Base-by-base conservation (phyloP, 1,284 basidiomycete species). In the Malassezia psittaci region DNA sequence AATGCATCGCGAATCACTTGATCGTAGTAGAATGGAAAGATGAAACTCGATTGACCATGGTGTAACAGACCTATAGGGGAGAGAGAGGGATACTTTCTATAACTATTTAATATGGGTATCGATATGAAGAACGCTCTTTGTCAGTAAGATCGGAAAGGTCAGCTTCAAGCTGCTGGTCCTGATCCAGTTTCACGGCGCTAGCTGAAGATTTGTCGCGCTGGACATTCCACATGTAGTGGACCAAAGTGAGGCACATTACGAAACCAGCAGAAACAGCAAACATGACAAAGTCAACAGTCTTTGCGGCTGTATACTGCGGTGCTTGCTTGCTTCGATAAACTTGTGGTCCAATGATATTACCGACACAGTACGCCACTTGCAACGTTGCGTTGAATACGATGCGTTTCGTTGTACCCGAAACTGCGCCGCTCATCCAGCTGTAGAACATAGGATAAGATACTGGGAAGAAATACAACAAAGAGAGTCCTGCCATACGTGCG, bases 91-190 rank as follows among this genome's bases (percentile, higher is more conserved):
- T 4, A 12, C 13, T 5, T 5, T 44, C 13, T 19, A 24, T 21
- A 44, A 21, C 44, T 35, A 46, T 29, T 42, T 62, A 73, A 53
- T 69, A 66, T 16, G 72, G 69, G 57, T 74, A 75, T 51, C 70
- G 55, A 57, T 74, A 75, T 18, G 38, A 57, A 15, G 59, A 46
- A 24, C 69, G 61, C 63, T 75, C 62, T 50, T 65, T 65, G 56
- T 75, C 72, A 1, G 73, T 72, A 51, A 63, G 54, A 51, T 75
- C 73, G 13, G 66, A 61, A 35, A 75, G 66, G 46, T 70, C 72
- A 15, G 24, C 59, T 53, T 33, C 39, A 32, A 41, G 54, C 52
- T 38, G 44, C 1, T 32, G 43, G 4, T 55, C 55, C n/a, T 34
- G 40, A 11, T 42, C 35, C 11, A 44, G 8, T 34, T 19, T 29